These are phyloP conservation scores for Aureobasidium mangrovei DNA, from an alignment of 2,329 filamentous ascomycete genomes.

Conservation along the genomic window DNA sequence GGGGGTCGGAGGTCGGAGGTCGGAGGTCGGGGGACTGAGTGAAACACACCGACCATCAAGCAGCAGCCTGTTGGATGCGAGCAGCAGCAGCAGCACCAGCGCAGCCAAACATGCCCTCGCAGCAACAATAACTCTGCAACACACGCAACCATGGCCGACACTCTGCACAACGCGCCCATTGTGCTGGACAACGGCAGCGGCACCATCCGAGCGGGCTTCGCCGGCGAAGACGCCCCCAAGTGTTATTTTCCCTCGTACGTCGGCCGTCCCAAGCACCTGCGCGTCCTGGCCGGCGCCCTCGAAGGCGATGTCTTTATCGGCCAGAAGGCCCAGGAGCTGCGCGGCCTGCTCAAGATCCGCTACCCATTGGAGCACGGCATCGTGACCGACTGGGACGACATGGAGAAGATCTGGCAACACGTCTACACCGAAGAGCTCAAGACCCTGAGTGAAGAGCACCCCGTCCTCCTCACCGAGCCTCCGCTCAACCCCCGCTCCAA, in stretches of 20 bases:
- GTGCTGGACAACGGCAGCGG: conserved; percentile 98
- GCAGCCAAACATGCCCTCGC: neutral
- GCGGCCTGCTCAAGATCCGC: conserved; percentile 87
- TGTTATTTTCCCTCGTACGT: conserved; percentile 98
- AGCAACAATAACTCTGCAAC: neutral
- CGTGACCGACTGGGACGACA: conserved; percentile 98
- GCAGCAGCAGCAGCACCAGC: neutral
- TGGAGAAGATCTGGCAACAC: conserved; percentile 99
- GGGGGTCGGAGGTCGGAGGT: too few species aligned
- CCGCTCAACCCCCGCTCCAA: conserved; percentile 92
- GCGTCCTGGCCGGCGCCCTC: conserved; percentile 89
- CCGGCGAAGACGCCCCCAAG: conserved; percentile 90
- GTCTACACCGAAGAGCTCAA: conserved; percentile 95
- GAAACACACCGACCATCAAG: neutral
- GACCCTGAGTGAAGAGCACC: conserved; percentile 96
- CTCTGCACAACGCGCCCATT: conserved; percentile 90
- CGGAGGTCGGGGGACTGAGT: neutral
- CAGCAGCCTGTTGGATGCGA: neutral
- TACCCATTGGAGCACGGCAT: conserved; percentile 97
- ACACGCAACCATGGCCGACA: conserved; percentile 47
- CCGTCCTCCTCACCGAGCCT: conserved; percentile 90
- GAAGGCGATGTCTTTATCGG: conserved; percentile 98
- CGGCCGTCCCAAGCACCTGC: conserved; percentile 86
- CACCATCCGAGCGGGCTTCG: conserved; percentile 93
- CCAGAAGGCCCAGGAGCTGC: conserved; percentile 78